Base-by-base conservation (phyloP, 2,329 filamentous ascomycete species). In the Botryosphaeria dothidea region DNA sequence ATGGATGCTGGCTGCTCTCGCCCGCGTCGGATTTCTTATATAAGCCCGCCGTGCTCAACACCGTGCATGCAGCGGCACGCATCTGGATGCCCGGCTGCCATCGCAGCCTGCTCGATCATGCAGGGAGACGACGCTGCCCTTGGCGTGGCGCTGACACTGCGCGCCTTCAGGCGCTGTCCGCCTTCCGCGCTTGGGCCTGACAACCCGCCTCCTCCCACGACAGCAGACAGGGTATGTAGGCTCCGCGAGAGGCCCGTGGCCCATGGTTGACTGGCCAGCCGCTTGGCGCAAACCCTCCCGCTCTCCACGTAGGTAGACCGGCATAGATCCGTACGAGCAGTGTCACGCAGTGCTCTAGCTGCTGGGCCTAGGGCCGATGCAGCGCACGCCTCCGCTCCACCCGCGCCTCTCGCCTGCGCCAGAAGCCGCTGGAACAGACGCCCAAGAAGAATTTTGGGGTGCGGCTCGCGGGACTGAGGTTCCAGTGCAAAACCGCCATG, bases 301-400 rank as follows among this genome's bases (percentile, higher is more conserved):
- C 15, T 34, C 41, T 46, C 41, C 56, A 46, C 41, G 41, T 60
- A 25, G 38, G 34, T 23, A 34, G 41, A 11, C 56, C 56, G 56
- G 56, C 56, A 60, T 60, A 60, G 43, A 23, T 45, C 56, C 56
- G 56, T 60, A 48, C 56, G 56, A 60, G 38, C 38, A 46, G 27
- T 46, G 56, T 60, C 56, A 60, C 56, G 25, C 41, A 46, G 36
- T 9, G 7, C 56, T 6, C 23, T 19, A 29, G 36, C 36, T 52
- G 54, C 54, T 43, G 54, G 23, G 38, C 36, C 54, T 41, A 45
- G 36, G 43, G 54, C 49, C 34, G 21, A 52, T 27, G 15, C 49
- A 52, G 49, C 49, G 5, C 21, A 29, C 11, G 23, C 9, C 46
- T 29, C 46, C 46, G 46, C 17, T 9, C 43, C 19, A 6, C n/a